Evolutionary conservation across 805 yeast genomes (phyloP), one percentile per base, ranked within the genome.

Genomic region (Cyberlindnera euphorbiae): DNA sequence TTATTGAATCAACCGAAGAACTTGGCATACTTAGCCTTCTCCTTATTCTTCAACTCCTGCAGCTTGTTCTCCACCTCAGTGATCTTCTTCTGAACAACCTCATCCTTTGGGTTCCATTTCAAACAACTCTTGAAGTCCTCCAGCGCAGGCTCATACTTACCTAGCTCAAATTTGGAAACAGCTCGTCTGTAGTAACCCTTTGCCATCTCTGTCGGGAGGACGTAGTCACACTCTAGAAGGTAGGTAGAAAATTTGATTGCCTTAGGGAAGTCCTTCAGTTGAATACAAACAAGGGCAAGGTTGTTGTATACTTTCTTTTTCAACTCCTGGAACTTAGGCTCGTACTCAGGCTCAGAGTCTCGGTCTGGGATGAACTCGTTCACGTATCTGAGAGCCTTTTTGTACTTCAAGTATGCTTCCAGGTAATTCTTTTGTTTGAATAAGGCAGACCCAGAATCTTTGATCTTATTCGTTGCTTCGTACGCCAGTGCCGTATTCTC

Each of bases 361-460:
- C 61, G 59, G 49, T 82, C 93, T 0, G 94, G 93, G 12, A 79
- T 66, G 46, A 71, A 74, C 56, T 82, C 90, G 65, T 79, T 77
- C 23, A 80, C 71, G 48, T 83, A 84, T 40, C 87, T 63, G 36
- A 82, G 56, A 9, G 86, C 69, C 54, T 84, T 84, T 26, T 55
- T 63, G 55, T 80, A 84, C 55, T 84, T 84, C 45, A 76, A 65
- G 12, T 67, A 59, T 0, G 90, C 80, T 27, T 76, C 71, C 22
- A 64, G 47, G 32, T 55, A 63, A 21, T 69, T 69, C 11, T 75
- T 75, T 26, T 60, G 54, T 46, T 80, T 80, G 49, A 77, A 77
- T 4, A 84, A 47, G 8, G 71, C 47, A 0, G 81, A 69, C 1
- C 86, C 94, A 16, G 88, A 74, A 22, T 75, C 77, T 47, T 84